Evolutionary conservation across 164 flowering plant species (phyloP).

Genomic region (Chimonanthus salicifolius): DNA sequence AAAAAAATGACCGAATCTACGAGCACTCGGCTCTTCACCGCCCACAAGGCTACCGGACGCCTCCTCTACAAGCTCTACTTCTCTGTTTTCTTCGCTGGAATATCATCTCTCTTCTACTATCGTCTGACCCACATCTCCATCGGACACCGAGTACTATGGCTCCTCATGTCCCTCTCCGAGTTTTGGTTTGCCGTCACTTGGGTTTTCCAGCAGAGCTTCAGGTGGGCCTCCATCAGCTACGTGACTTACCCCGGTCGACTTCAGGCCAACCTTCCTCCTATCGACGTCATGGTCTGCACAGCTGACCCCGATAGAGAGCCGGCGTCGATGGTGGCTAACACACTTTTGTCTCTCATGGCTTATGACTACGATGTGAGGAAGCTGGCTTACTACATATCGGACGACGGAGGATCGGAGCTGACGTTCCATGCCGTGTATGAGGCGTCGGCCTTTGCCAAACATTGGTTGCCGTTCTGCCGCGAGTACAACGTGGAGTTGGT

Average conservation of each 20-base stretch:
- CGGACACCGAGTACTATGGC: conserved; percentile 12
- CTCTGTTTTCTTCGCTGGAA: conserved; percentile 8
- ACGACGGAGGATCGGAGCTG: conserved; percentile 27
- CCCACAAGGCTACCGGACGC: conserved; percentile 12
- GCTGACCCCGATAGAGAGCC: conserved; percentile 29
- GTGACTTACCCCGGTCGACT: conserved; percentile 14
- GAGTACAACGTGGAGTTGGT: conserved; percentile 16
- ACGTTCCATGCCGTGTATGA: conserved; percentile 21
- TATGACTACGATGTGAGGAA: conserved; percentile 20
- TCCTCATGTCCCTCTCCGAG: conserved; percentile 19
- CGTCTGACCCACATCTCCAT: conserved; percentile 18
- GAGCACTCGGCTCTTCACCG: conserved; percentile 16
- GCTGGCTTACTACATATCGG: conserved; percentile 24
- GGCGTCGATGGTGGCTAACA: conserved; percentile 21
- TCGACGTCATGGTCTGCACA: conserved; percentile 23
- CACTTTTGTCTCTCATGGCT: conserved; percentile 24
- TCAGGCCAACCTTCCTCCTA: conserved; percentile 14
- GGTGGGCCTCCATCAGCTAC: conserved; percentile 25
- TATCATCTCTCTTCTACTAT: conserved; percentile 20
- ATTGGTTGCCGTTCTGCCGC: conserved; percentile 29
- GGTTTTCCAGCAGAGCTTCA: conserved; percentile 26
- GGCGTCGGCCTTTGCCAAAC: conserved; percentile 18
- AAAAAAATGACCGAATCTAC: background rate
- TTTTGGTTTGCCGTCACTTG: conserved; percentile 22
- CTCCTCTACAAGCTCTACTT: conserved; percentile 25